phyloP scores from a whole-genome alignment of 805 yeast species.

The Pichia paraexigua region DNA sequence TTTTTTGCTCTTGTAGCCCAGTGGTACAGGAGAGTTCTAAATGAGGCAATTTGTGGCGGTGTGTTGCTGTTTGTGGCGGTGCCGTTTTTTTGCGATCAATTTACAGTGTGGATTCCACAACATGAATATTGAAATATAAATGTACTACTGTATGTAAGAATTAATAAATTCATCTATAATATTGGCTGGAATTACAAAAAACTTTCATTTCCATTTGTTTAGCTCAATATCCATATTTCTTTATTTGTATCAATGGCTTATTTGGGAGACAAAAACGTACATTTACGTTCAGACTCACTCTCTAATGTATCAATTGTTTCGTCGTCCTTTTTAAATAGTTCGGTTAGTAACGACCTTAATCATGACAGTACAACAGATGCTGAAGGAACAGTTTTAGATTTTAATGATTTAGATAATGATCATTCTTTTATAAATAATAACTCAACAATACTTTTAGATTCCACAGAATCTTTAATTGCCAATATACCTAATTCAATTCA shows the following conservation, averaged over 20 bases:
- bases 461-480: not conserved
- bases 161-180: no score
- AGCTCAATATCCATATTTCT: not conserved
- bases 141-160: no score
- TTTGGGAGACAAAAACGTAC: not conserved
- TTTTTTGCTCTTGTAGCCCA: not conserved
- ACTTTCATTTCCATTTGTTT: no score
- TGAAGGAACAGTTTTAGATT: not conserved
- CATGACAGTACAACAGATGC: not conserved
- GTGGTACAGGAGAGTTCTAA: not conserved
- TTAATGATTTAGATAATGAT: not conserved
- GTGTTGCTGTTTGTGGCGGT: not conserved
- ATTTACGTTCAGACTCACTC: not conserved
- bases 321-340: not conserved
- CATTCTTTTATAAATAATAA: not conserved
- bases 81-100: no score
- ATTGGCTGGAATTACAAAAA: no score
- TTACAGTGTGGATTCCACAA: no score
- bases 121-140: no score
- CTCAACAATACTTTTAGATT: not conserved
- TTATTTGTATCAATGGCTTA: not conserved
- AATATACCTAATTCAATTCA: conserved; percentile 5
- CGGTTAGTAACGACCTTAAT: not conserved
- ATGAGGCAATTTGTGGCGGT: not conserved
- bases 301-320: not conserved